These are phyloP conservation scores for Candida pseudocylindracea DNA, from an alignment of 1,139 yeast species.

Conservation along the genomic window DNA sequence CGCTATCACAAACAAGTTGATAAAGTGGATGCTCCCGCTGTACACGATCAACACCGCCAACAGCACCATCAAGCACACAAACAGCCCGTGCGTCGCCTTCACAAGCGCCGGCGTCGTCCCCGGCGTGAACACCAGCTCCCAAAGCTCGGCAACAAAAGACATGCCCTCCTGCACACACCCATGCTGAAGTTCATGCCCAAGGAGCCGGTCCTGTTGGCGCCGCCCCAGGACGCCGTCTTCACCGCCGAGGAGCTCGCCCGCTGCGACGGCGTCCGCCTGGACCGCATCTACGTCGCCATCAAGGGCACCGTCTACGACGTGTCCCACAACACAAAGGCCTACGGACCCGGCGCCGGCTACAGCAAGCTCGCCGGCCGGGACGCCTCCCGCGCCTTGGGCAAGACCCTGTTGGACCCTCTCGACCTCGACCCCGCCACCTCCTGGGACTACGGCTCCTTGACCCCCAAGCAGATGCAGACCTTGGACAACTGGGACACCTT, in stretches of 20 bases:
- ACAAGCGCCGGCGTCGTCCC: conserved; percentile 81
- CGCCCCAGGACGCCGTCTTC: conserved; percentile 2
- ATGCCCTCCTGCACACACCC: conserved; percentile 4
- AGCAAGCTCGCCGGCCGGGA: conserved; percentile 58
- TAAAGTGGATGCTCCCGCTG: conserved; percentile 55
- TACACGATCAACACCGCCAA: conserved; percentile 34
- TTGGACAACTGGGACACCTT: conserved; percentile 37
- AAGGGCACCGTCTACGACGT: conserved; percentile 67
- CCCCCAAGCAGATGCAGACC: conserved; percentile 22
- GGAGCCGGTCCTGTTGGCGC: no score
- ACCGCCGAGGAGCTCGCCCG: conserved; percentile 13
- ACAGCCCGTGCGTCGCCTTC: conserved; percentile 58
- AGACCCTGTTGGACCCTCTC: conserved; percentile 11
- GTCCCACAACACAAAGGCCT: conserved; percentile 33
- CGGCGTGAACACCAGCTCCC: conserved; percentile 89
- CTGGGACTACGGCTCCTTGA: conserved; percentile 26
- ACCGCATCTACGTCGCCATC: conserved; percentile 43
- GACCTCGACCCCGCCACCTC: conserved; percentile 13
- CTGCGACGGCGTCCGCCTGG: conserved; percentile 12
- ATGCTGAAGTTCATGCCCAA: no score
- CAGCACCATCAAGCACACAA: conserved; percentile 27
- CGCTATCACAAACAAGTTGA: conserved; percentile 51
- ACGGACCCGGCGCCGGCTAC: conserved; percentile 62
- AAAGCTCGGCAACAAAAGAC: conserved; percentile 41
- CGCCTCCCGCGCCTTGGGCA: conserved; percentile 31